Evolutionary conservation across 371 early-diverging fungal genomes (phyloP).

Genomic region (Basidiobolus meristosporus): DNA sequence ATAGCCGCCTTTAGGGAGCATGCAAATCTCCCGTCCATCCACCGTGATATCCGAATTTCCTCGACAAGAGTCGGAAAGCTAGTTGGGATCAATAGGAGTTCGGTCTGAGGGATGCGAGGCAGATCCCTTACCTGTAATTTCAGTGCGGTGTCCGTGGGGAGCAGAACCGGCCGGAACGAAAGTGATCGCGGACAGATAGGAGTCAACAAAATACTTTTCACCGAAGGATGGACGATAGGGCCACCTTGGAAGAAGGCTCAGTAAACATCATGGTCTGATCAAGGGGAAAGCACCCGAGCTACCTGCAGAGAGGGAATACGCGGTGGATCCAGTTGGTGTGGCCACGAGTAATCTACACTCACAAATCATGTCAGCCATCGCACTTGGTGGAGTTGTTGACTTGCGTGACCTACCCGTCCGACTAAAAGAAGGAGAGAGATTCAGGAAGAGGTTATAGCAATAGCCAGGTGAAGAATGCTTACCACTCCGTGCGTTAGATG

Average conservation of each 20-base stretch:
- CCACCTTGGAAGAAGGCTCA: slow-evolving; percentile 26
- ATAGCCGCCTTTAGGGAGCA: slow-evolving; percentile 42
- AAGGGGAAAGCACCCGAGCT: background rate
- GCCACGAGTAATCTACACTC: slow-evolving; percentile 48
- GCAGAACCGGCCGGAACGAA: slow-evolving; percentile 76
- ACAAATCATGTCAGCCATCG: background rate
- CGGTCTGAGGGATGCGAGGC: background rate
- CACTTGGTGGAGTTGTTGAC: background rate
- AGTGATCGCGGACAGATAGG: slow-evolving; percentile 92
- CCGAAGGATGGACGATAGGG: slow-evolving; percentile 85
- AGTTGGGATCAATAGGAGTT: slow-evolving; percentile 4
- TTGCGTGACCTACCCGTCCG: slow-evolving; percentile 20
- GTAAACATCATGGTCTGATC: background rate
- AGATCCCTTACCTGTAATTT: slow-evolving; percentile 25
- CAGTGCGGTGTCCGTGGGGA: slow-evolving; percentile 57
- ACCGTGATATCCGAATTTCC: slow-evolving; percentile 45
- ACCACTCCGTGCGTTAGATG: slow-evolving; percentile 76
- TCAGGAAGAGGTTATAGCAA: too few relatives aligned
- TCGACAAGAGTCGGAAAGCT: slow-evolving; percentile 19
- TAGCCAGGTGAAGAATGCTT: slow-evolving; percentile 20
- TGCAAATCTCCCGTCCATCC: slow-evolving; percentile 51
- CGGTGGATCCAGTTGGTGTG: slow-evolving; percentile 91
- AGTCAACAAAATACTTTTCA: slow-evolving; percentile 70
- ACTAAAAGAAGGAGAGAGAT: slow-evolving; percentile 17
- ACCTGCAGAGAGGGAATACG: slow-evolving; percentile 80